phyloP scores from a whole-genome alignment of 805 yeast species.

The Tetrapisispora iriomotensis region DNA sequence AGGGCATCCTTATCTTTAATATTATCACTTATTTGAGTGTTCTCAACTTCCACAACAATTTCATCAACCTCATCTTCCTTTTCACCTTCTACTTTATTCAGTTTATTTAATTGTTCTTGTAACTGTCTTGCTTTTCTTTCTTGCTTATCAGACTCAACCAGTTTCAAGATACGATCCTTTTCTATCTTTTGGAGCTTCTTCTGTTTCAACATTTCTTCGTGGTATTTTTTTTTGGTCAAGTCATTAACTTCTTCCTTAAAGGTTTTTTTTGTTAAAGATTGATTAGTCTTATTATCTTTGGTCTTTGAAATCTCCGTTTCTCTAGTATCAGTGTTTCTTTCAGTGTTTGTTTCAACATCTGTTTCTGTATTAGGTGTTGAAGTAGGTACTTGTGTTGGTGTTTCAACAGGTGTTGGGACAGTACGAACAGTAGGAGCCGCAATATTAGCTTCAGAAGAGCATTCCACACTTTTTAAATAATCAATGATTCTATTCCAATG shows the following conservation, averaged over 20 bases:
- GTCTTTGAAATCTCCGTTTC: background rate
- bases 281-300: background rate
- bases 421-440: background rate
- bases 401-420: background rate
- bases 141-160: slow-evolving; percentile 29
- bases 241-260: slow-evolving; percentile 18
- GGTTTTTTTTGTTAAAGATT: slow-evolving; percentile 9
- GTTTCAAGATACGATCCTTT: slow-evolving; percentile 42
- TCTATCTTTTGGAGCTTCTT: slow-evolving; percentile 37
- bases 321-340: too few species aligned
- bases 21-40: slow-evolving; percentile 21
- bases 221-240: slow-evolving; percentile 21
- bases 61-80: slow-evolving; percentile 35
- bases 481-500: slow-evolving; percentile 5
- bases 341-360: too few species aligned
- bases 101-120: background rate
- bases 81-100: background rate
- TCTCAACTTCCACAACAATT: slow-evolving; percentile 41
- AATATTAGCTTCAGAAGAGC: background rate
- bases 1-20: slow-evolving; percentile 16
- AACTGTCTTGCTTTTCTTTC: slow-evolving; percentile 10
- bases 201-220: slow-evolving; percentile 23
- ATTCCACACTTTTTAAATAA: background rate
- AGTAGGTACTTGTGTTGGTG: background rate
- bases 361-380: too few species aligned